Conservation (phyloP, 108 stramenopile species). For the Bacterosira constricta region DNA sequence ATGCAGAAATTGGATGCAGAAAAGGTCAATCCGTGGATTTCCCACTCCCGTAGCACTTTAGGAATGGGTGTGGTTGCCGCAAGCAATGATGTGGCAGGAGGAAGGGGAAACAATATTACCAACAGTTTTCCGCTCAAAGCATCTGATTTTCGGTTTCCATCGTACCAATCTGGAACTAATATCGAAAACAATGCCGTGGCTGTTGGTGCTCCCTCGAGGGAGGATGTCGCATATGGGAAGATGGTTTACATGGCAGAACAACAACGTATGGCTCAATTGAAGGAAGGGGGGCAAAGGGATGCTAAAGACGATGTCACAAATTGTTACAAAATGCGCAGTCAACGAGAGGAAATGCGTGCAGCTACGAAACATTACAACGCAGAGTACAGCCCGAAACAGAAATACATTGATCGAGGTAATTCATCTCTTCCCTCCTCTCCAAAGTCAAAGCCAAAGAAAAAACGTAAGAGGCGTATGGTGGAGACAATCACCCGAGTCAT, state of each 20-base stretch:
- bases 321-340: not conserved
- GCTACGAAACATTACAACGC: not conserved
- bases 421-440: not conserved
- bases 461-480: slow-evolving; percentile 33
- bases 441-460: slow-evolving; percentile 16
- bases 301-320: not conserved
- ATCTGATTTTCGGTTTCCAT: no score
- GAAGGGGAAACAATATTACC: no score
- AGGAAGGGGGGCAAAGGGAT: not conserved
- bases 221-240: slow-evolving; percentile 28
- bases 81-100: not conserved
- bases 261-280: slow-evolving; percentile 22
- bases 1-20: slow-evolving; percentile 23
- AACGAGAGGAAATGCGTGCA: not conserved
- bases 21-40: slow-evolving; percentile 24
- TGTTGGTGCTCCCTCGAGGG: slow-evolving; percentile 11
- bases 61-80: not conserved
- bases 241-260: slow-evolving; percentile 23
- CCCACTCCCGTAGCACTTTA: no score
- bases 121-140: no score
- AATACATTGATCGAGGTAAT: not conserved
- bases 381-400: not conserved
- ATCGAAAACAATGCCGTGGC: not conserved
- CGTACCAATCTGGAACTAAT: not conserved
- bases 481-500: slow-evolving; percentile 41